Percentiles rank a stretch among this genome's conserved stretches.
Evolutionary conservation across 2,329 filamentous ascomycete species (phyloP).

Genomic region (Exutisphaerella laricina): DNA sequence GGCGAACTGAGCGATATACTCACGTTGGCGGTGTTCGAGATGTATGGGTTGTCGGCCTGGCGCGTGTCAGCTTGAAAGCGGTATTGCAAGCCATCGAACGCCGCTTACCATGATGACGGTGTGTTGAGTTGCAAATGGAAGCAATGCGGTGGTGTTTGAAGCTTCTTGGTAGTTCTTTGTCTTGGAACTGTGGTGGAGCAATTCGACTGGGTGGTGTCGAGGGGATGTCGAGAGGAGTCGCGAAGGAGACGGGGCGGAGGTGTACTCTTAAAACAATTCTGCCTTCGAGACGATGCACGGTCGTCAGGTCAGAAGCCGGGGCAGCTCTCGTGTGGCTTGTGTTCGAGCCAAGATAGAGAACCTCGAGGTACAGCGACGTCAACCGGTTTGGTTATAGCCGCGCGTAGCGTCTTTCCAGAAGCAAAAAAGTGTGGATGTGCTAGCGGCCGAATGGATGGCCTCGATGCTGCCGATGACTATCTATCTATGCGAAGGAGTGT

Average conservation of each 20-base stretch:
- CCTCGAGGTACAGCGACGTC: neutral
- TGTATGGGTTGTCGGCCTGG: constrained; percentile 23
- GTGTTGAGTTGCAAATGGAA: neutral
- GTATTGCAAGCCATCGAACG: too few species aligned
- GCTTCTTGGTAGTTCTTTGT: neutral
- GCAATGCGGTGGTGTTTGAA: neutral
- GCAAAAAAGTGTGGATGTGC: constrained; percentile 3
- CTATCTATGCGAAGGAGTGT: too few species aligned
- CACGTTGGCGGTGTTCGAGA: constrained; percentile 47
- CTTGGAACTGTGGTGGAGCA: neutral
- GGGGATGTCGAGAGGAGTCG: constrained; percentile 1
- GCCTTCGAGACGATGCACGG: too few species aligned
- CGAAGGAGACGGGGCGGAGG: constrained; percentile 1
- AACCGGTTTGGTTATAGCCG: neutral
- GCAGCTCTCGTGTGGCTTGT: constrained; percentile 1
- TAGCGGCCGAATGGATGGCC: constrained; percentile 6
- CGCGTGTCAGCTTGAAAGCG: constrained; percentile 4
- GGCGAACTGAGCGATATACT: constrained; percentile 24
- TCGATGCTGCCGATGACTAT: neutral
- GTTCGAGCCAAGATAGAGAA: neutral
- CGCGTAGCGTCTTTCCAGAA: neutral
- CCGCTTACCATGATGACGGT: constrained; percentile 9
- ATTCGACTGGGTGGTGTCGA: neutral
- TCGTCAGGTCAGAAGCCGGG: neutral
- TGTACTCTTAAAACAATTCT: constrained; percentile 6